A percentile compares a stretch with the other conserved stretches of the same genome.
phyloP scores from a whole-genome alignment of 1,139 yeast genomes.

The Taiozyma sp. region DNA sequence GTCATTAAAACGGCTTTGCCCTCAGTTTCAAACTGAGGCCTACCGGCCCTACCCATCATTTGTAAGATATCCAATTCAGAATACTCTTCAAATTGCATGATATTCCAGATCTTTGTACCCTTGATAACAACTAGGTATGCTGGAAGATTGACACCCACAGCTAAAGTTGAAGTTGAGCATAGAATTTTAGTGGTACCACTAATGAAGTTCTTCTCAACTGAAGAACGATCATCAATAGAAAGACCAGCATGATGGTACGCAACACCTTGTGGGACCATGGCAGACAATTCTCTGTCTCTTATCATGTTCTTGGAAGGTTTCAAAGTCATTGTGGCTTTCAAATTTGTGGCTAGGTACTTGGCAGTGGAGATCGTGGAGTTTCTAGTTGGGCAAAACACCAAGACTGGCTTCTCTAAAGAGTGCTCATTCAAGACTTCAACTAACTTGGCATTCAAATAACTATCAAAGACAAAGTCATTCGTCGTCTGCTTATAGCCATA shows the following conservation, averaged over 20 bases:
- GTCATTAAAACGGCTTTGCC: constrained; percentile 57
- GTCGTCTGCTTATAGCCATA: constrained; percentile 35
- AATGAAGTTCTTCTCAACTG: constrained; percentile 41
- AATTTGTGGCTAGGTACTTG: constrained; percentile 28
- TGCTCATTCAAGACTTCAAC: constrained; percentile 33
- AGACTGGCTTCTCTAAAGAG: constrained; percentile 37
- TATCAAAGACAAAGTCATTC: constrained; percentile 43
- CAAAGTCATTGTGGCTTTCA: constrained; percentile 3
- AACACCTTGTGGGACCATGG: constrained; percentile 31
- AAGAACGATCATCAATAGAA: constrained; percentile 36
- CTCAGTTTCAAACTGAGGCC: constrained; percentile 49
- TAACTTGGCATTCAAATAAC: constrained; percentile 35
- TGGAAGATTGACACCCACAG: constrained; percentile 60
- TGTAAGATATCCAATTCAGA: constrained; percentile 53
- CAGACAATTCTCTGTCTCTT: constrained; percentile 30
- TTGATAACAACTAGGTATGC: constrained; percentile 56
- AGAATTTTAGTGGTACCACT: constrained; percentile 38
- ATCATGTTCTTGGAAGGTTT: constrained; percentile 3
- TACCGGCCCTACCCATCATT: constrained; percentile 59
- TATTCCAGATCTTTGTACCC: constrained; percentile 50
- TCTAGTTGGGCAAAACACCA: constrained; percentile 53
- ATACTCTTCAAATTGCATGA: constrained; percentile 44
- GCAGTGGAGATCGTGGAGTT: constrained; percentile 44
- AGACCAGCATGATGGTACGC: constrained; percentile 62
- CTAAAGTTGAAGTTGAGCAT: constrained; percentile 56